Percentiles rank a stretch among this genome's conserved stretches.
Evolutionary conservation across 1,139 yeast species (phyloP).

Genomic region (Kazachstania sp.): DNA sequence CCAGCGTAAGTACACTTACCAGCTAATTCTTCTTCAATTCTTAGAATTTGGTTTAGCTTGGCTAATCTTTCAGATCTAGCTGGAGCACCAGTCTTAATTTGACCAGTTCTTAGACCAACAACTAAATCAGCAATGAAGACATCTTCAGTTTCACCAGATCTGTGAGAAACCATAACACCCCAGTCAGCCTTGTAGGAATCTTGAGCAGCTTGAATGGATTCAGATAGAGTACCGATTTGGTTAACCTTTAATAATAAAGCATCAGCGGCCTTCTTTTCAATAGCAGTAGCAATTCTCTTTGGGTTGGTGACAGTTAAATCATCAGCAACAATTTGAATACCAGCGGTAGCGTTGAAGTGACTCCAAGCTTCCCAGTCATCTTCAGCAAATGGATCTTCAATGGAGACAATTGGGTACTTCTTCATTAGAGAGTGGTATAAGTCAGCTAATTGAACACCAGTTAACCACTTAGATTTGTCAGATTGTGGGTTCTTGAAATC

Average conservation of each 20-base stretch:
- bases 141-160: slow-evolving; percentile 99
- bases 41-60: slow-evolving; percentile 90
- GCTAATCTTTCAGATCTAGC: slow-evolving; percentile 99
- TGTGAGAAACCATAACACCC: slow-evolving; percentile 98
- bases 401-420: slow-evolving; percentile 93
- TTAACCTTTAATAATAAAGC: slow-evolving; percentile 91
- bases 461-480: slow-evolving; percentile 79
- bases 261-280: slow-evolving; percentile 88
- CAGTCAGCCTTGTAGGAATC: slow-evolving; percentile 86
- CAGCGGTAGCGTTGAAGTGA: slow-evolving; percentile 67
- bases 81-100: slow-evolving; percentile 99
- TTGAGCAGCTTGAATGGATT: slow-evolving; percentile 87
- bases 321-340: slow-evolving; percentile 88
- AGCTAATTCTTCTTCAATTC: slow-evolving; percentile 96
- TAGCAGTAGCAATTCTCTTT: slow-evolving; percentile 82
- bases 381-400: slow-evolving; percentile 98
- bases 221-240: slow-evolving; percentile 88
- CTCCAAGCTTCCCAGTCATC: slow-evolving; percentile 98
- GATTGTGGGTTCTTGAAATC: slow-evolving; percentile 95
- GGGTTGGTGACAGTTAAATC: slow-evolving; percentile 98
- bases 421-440: slow-evolving; percentile 68
- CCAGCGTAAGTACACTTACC: slow-evolving; percentile 94
- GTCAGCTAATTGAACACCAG: slow-evolving; percentile 78
- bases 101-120: slow-evolving; percentile 95
- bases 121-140: slow-evolving; percentile 93